Evolutionary conservation across 768 basidiomycete species (phyloP).

Genomic region (Rhodosporidiobolus sp.): DNA sequence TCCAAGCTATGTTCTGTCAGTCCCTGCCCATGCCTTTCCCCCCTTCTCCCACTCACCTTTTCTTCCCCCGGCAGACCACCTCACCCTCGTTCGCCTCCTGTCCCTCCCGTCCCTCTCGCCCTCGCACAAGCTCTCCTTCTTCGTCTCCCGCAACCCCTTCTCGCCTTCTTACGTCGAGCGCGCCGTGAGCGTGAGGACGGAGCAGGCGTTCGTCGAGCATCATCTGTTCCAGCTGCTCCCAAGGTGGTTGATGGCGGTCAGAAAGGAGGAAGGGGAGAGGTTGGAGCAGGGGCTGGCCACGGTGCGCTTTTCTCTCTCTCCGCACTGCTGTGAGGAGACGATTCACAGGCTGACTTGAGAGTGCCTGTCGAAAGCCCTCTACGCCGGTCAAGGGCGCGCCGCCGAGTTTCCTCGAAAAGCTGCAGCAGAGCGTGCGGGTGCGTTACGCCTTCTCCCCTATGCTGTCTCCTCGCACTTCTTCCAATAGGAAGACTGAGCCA

Average conservation of each 20-base stretch:
- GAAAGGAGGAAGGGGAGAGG: constrained; percentile 3
- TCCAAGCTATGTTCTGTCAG: constrained; percentile 31
- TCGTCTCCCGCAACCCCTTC: constrained; percentile 28
- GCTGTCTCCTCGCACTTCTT: not conserved
- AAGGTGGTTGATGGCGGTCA: constrained; percentile 24
- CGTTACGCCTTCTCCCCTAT: not conserved
- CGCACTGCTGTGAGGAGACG: too few species aligned
- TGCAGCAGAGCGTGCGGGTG: constrained; percentile 19
- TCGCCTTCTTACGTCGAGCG: constrained; percentile 2
- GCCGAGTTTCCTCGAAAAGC: constrained; percentile 21
- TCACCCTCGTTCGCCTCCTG: constrained; percentile 23
- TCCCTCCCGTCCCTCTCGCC: constrained; percentile 16
- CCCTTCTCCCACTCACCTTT: not conserved
- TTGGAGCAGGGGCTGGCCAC: constrained; percentile 1
- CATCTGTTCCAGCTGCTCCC: constrained; percentile 30
- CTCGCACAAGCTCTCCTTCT: constrained; percentile 25
- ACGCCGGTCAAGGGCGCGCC: not conserved
- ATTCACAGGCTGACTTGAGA: not conserved
- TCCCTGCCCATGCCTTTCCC: not conserved
- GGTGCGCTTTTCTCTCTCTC: not conserved
- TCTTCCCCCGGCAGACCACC: constrained; percentile 15
- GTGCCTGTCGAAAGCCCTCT: not conserved
- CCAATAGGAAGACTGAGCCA: too few species aligned
- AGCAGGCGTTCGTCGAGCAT: constrained; percentile 29
- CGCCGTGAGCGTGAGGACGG: constrained; percentile 14